Evolutionary conservation across 805 yeast species (phyloP).

Genomic region (Ogataea corticis): DNA sequence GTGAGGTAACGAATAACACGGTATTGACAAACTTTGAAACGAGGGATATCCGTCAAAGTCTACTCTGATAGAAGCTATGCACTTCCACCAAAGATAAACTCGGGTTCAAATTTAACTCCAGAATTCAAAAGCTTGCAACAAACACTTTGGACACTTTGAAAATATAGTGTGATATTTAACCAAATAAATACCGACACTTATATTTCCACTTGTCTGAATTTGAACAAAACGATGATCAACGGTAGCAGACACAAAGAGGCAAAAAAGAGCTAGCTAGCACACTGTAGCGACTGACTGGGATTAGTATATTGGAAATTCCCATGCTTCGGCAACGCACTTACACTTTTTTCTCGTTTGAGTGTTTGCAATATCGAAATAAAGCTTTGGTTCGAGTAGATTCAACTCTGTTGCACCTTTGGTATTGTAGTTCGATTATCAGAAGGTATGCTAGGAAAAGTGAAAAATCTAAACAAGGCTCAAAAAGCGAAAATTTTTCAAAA

Average conservation of each 20-base stretch:
- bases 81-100: conserved; percentile 15
- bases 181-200: conserved; percentile 22
- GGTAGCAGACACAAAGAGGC: conserved; percentile 15
- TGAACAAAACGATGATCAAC: conserved; percentile 10
- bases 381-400: conserved; percentile 3
- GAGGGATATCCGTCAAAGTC: conserved; percentile 40
- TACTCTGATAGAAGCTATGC: background rate
- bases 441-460: conserved; percentile 3
- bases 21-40: conserved; percentile 28
- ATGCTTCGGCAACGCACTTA: background rate
- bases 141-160: conserved; percentile 16
- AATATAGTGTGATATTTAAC: conserved; percentile 25
- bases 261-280: conserved; percentile 5
- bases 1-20: conserved; percentile 23
- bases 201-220: conserved; percentile 4
- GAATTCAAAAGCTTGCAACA: conserved; percentile 25
- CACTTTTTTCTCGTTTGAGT: conserved; percentile 8
- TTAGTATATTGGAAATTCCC: background rate
- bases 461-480: conserved; percentile 15
- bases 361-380: conserved; percentile 6
- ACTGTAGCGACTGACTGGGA: conserved; percentile 1
- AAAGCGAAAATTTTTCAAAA: conserved; percentile 17
- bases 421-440: conserved; percentile 3
- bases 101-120: conserved; percentile 33
- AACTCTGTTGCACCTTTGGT: conserved; percentile 3